A percentile compares a stretch with the other conserved stretches of the same genome.
Evolutionary conservation across 2,329 filamentous ascomycete species (phyloP).

Genomic region (Aspergillus oerlinghausenensis): DNA sequence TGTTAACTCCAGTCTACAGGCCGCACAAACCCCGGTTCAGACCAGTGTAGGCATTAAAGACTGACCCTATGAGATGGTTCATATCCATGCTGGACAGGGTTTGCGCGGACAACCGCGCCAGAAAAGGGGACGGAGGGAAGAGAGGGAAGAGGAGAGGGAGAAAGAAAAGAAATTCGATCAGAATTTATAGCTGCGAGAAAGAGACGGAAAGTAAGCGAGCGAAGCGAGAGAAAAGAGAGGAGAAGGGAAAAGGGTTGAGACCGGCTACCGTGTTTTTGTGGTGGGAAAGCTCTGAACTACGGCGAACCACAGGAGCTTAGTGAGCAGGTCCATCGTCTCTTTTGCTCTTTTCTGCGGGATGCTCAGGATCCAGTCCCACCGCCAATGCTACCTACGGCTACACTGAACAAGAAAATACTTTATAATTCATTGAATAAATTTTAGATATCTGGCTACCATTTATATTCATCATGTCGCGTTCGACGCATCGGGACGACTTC

Average conservation of each 20-base stretch:
- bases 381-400: neutral
- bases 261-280: constrained; percentile 22
- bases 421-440: neutral
- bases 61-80: constrained; percentile 48
- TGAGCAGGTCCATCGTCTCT: constrained; percentile 24
- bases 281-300: constrained; percentile 27
- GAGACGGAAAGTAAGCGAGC: constrained; percentile 18
- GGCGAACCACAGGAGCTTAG: constrained; percentile 28
- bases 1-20: constrained; percentile 32
- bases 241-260: constrained; percentile 9
- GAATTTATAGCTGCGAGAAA: constrained; percentile 1
- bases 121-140: constrained; percentile 19
- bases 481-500: constrained; percentile 73
- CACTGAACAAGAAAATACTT: neutral
- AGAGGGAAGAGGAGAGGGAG: constrained; percentile 18
- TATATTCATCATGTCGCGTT: constrained; percentile 54
- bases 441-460: neutral
- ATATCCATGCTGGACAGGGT: constrained; percentile 40
- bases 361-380: neutral
- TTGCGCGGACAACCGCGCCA: constrained; percentile 30
- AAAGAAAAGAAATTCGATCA: constrained; percentile 14
- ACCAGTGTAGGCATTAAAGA: constrained; percentile 23
- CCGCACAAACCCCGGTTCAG: constrained; percentile 30
- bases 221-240: constrained; percentile 27
- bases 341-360: constrained; percentile 2